phyloP scores from a whole-genome alignment of 1,284 basidiomycete genomes.

The Marasmius sp. region DNA sequence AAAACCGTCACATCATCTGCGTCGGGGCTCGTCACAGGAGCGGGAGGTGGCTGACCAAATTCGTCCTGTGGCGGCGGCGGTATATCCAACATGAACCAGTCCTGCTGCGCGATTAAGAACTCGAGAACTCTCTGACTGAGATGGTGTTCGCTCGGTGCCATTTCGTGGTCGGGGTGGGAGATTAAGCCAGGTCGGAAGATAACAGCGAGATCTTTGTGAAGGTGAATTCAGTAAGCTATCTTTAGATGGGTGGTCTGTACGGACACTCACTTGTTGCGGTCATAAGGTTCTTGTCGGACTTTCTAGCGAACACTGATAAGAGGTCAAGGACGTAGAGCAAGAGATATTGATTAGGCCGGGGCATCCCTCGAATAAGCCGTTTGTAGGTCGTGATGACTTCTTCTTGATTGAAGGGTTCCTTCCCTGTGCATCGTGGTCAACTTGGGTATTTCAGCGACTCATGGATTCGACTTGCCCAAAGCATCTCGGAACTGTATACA shows the following conservation, averaged over 20 bases:
- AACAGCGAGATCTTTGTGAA: conserved; percentile 78
- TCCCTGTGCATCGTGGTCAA: conserved; percentile 42
- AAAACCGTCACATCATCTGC: conserved; percentile 37
- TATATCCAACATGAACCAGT: conserved; percentile 83
- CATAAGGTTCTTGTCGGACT: conserved; percentile 93
- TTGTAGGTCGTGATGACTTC: conserved; percentile 80
- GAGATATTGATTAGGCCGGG: conserved; percentile 89
- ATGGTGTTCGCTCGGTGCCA: conserved; percentile 80
- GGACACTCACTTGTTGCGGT: conserved; percentile 80
- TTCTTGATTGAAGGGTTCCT: conserved; percentile 63
- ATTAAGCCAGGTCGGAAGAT: conserved; percentile 94
- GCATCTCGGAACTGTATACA: conserved; percentile 75
- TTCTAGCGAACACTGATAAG: conserved; percentile 90
- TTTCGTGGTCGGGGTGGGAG: conserved; percentile 83
- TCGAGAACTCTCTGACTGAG: conserved; percentile 90
- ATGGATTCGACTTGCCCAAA: conserved; percentile 51
- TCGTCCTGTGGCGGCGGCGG: conserved; percentile 57
- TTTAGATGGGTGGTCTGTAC: background rate
- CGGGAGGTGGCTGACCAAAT: conserved; percentile 18
- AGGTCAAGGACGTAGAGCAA: conserved; percentile 96
- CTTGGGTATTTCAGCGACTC: background rate
- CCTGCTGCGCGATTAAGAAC: conserved; percentile 90
- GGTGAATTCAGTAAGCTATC: conserved; percentile 1
- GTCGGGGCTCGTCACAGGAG: conserved; percentile 12
- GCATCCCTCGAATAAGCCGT: conserved; percentile 81